These are phyloP conservation scores for Teratosphaeria viscida DNA, from an alignment of 2,329 filamentous ascomycete species.

Conservation along the genomic window DNA sequence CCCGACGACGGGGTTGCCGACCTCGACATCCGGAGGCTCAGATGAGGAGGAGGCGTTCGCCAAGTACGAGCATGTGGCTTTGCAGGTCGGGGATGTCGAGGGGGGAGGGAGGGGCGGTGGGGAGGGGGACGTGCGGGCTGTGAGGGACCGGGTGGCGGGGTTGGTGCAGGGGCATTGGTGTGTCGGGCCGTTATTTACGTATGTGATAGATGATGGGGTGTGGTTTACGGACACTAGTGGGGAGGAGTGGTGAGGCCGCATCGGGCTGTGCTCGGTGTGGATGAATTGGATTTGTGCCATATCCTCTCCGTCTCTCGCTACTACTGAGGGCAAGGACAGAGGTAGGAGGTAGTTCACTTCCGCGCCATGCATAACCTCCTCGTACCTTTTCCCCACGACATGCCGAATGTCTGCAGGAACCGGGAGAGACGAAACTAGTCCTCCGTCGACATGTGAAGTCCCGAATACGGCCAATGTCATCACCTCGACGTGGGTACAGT, in stretches of 20 bases:
- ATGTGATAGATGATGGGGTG: slow-evolving; percentile 20
- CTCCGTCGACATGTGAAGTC: no score
- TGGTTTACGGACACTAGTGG: slow-evolving; percentile 26
- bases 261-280: background rate
- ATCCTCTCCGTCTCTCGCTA: no score
- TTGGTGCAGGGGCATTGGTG: slow-evolving; percentile 20
- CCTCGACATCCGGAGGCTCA: background rate
- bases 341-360: no score
- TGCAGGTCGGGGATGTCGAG: slow-evolving; percentile 7
- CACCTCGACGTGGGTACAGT: background rate
- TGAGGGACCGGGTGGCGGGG: slow-evolving; percentile 9
- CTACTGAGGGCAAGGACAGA: background rate
- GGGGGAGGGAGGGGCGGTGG: background rate
- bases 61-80: slow-evolving; percentile 15
- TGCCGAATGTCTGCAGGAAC: no score
- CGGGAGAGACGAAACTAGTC: no score
- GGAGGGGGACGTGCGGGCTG: slow-evolving; percentile 6
- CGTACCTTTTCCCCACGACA: no score
- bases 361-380: no score
- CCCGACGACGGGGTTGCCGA: slow-evolving; percentile 1
- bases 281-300: no score
- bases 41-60: slow-evolving; percentile 8
- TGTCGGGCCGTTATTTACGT: slow-evolving; percentile 14
- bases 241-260: slow-evolving; percentile 21
- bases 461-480: background rate